Conservation (phyloP, 257 asterid species). For the Solanum pennellii region DNA sequence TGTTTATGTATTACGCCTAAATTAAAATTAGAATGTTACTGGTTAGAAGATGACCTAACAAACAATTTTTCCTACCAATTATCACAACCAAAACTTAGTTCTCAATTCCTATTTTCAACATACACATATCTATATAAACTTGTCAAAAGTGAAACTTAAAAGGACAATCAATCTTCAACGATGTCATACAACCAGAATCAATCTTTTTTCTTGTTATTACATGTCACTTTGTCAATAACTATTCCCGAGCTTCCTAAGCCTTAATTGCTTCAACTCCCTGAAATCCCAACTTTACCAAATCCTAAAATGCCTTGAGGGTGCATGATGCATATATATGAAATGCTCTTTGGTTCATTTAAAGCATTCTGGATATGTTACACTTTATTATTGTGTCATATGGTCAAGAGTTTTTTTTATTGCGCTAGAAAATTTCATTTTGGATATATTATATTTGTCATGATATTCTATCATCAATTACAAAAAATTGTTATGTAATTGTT, state of each 20-base stretch:
- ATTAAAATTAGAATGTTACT: background rate
- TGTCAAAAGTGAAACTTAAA: background rate
- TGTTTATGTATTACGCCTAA: too few relatives aligned
- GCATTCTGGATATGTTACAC: background rate
- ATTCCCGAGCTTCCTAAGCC: background rate
- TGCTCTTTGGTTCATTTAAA: background rate
- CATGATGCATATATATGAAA: background rate
- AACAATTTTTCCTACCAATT: background rate
- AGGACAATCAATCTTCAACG: background rate
- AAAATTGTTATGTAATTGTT: background rate
- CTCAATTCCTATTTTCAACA: background rate
- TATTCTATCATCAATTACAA: background rate
- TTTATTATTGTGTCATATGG: background rate
- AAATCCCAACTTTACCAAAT: slow-evolving; percentile 4
- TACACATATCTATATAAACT: background rate
- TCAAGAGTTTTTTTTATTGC: background rate
- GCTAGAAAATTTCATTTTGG: background rate
- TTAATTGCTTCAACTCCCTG: background rate
- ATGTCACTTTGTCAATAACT: background rate
- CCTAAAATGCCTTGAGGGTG: background rate
- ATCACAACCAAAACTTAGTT: background rate
- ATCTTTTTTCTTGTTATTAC: background rate
- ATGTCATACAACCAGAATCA: background rate
- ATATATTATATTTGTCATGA: background rate
- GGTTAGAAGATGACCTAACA: background rate